These are phyloP conservation scores for Phyllosticta ampelicida DNA, from an alignment of 2,329 filamentous ascomycete species.

Conservation along the genomic window DNA sequence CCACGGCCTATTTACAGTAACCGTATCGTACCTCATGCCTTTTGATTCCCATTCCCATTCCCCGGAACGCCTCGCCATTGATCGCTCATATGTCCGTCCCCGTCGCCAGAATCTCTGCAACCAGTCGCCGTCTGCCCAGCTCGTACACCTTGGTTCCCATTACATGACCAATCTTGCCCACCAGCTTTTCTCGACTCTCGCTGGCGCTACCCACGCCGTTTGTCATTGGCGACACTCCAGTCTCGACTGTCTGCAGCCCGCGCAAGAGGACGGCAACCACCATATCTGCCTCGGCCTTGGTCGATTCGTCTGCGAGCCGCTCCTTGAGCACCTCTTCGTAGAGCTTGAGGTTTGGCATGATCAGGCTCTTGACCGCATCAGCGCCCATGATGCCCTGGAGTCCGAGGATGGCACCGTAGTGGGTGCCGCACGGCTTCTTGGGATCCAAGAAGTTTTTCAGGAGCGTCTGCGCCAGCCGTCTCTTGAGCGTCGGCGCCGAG, in stretches of 20 bases:
- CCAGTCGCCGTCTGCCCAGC: constrained; percentile 25
- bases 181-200: constrained; percentile 29
- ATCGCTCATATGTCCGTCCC: not conserved
- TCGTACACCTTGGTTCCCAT: constrained; percentile 31
- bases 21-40: not conserved
- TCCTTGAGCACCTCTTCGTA: constrained; percentile 53
- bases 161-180: constrained; percentile 35
- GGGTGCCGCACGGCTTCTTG: constrained; percentile 66
- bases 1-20: not conserved
- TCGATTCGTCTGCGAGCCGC: constrained; percentile 43
- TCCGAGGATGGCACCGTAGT: constrained; percentile 81
- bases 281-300: constrained; percentile 49
- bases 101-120: constrained; percentile 28
- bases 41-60: not conserved
- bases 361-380: constrained; percentile 52
- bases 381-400: constrained; percentile 64
- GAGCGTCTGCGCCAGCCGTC: constrained; percentile 84
- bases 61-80: constrained; percentile 3
- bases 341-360: constrained; percentile 54
- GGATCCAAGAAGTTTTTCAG: constrained; percentile 87
- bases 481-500: constrained; percentile 70
- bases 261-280: constrained; percentile 48
- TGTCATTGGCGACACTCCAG: constrained; percentile 12
- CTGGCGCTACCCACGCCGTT: constrained; percentile 34
- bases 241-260: constrained; percentile 43